A percentile compares a stretch with the other conserved stretches of the same genome.
Evolutionary conservation across 345 rosid species (phyloP).

Genomic region (Passiflora organensis): DNA sequence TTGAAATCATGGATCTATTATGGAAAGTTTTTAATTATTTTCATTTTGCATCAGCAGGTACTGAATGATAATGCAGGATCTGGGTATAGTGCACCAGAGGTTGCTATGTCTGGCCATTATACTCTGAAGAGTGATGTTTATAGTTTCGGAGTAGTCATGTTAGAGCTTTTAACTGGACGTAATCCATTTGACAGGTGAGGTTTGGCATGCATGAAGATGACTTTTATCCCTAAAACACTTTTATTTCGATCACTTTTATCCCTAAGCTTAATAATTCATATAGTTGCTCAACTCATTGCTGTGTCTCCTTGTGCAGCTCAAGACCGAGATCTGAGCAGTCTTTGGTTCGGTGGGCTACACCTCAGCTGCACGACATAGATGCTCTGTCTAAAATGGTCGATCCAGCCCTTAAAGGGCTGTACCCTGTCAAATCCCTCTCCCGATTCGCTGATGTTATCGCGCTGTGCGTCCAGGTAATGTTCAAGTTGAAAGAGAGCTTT

Average conservation of each 20-base stretch:
- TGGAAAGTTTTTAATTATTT: background rate
- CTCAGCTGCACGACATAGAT: slow-evolving; percentile 98
- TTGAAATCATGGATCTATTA: background rate
- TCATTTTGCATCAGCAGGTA: slow-evolving; percentile 38
- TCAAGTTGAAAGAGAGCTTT: background rate
- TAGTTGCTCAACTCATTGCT: slow-evolving; percentile 1
- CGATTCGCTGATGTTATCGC: slow-evolving; percentile 99
- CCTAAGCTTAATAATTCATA: background rate
- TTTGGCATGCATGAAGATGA: background rate
- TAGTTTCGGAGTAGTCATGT: slow-evolving; percentile 92
- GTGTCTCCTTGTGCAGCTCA: slow-evolving; percentile 43
- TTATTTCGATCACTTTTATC: no score
- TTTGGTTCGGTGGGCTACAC: slow-evolving; percentile 97
- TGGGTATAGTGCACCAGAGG: slow-evolving; percentile 91
- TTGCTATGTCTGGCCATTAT: slow-evolving; percentile 85
- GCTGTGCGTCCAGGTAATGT: slow-evolving; percentile 88
- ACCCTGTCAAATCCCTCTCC: slow-evolving; percentile 94
- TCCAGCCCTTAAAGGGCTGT: slow-evolving; percentile 89
- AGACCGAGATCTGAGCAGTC: slow-evolving; percentile 90
- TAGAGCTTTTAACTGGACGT: slow-evolving; percentile 96
- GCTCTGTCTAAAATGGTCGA: slow-evolving; percentile 97
- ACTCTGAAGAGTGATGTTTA: slow-evolving; percentile 91
- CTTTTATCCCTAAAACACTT: background rate
- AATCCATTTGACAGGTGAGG: slow-evolving; percentile 90
- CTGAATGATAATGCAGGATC: slow-evolving; percentile 57